phyloP scores from a whole-genome alignment of 352 stramenopile species.

The Phytophthora tubulina region DNA sequence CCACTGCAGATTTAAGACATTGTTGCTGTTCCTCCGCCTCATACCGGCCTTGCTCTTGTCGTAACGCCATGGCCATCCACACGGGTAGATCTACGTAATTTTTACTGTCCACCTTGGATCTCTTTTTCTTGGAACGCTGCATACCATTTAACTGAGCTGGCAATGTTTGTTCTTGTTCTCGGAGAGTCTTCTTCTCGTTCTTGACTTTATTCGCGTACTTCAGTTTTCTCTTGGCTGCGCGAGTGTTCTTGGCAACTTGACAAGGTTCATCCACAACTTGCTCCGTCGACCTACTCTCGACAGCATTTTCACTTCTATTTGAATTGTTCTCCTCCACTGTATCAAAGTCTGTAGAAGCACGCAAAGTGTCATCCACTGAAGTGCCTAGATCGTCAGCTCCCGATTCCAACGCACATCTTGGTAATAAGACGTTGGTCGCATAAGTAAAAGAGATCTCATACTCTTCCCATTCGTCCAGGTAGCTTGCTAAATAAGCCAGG shows the following conservation, averaged over 20 bases:
- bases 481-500: background rate
- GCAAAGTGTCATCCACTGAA: too few species aligned
- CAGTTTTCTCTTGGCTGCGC: background rate
- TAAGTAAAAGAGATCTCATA: background rate
- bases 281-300: background rate
- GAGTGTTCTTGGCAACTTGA: background rate
- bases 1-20: background rate
- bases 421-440: background rate
- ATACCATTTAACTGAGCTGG: background rate
- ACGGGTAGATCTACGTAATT: background rate
- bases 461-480: background rate
- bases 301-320: background rate
- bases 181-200: background rate
- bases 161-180: background rate
- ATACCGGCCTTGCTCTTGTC: background rate
- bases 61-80: background rate
- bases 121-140: conserved; percentile 4
- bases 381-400: too few species aligned
- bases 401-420: too few species aligned
- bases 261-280: background rate
- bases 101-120: background rate
- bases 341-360: too few species aligned
- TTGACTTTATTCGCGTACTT: background rate
- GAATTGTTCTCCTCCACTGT: background rate
- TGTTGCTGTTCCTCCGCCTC: background rate